Percentiles rank a stretch among this genome's conserved stretches.
Evolutionary conservation across 2,329 filamentous ascomycete genomes (phyloP).

Genomic region (Colletotrichum tofieldiae): DNA sequence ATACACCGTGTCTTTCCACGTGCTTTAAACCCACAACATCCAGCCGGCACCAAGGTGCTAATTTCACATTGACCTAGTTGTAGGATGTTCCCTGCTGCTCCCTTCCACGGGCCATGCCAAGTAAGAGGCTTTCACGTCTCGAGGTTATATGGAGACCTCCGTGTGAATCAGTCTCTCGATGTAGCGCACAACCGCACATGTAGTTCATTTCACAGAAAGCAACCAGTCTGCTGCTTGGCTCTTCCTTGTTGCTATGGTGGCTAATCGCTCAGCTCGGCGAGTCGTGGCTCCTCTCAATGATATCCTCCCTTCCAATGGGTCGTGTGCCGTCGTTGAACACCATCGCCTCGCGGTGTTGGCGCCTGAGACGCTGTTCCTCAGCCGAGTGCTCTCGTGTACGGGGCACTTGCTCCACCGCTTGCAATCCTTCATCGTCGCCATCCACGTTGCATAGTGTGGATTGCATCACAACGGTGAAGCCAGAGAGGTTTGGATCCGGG

Average conservation of each 20-base stretch:
- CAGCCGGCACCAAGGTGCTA: neutral
- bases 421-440: conserved; percentile 43
- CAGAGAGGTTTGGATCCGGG: conserved; percentile 32
- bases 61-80: neutral
- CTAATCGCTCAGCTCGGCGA: conserved; percentile 51
- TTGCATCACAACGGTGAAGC: conserved; percentile 54
- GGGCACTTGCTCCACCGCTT: conserved; percentile 52
- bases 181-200: neutral
- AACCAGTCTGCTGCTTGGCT: neutral
- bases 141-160: neutral
- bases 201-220: neutral
- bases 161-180: neutral
- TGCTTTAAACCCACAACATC: neutral
- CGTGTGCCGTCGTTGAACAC: conserved; percentile 90
- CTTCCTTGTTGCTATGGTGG: too few species aligned
- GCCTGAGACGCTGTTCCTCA: conserved; percentile 80
- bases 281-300: conserved; percentile 77
- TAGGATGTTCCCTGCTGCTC: conserved; percentile 12
- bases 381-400: conserved; percentile 67
- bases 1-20: conserved; percentile 7
- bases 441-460: conserved; percentile 53
- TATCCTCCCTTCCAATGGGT: conserved; percentile 81
- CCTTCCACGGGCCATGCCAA: conserved; percentile 3
- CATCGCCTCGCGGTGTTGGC: conserved; percentile 88
- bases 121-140: conserved; percentile 6